A percentile compares a stretch with the other conserved stretches of the same genome.
phyloP scores from a whole-genome alignment of 768 basidiomycete genomes.

The Mycena amicta region DNA sequence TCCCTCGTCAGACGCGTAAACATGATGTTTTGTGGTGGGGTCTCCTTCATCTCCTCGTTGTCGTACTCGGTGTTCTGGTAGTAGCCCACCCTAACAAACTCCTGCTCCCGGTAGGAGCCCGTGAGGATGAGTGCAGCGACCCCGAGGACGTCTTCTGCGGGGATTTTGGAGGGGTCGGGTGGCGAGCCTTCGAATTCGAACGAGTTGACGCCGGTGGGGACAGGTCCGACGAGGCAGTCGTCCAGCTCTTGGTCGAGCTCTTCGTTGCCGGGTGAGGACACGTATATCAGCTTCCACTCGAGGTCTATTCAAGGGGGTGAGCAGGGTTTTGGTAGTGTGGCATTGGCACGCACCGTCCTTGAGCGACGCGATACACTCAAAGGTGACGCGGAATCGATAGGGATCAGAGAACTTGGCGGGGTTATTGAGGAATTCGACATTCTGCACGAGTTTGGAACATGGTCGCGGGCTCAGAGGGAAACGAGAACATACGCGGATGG shows the following conservation, averaged over 20 bases:
- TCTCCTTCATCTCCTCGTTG: constrained; percentile 86
- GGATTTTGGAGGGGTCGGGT: constrained; percentile 84
- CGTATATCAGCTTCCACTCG: constrained; percentile 97
- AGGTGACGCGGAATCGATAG: constrained; percentile 93
- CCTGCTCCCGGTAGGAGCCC: constrained; percentile 93
- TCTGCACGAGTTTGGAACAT: constrained; percentile 41
- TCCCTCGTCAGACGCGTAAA: constrained; percentile 85
- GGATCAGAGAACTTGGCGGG: constrained; percentile 89
- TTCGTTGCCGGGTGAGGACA: constrained; percentile 89
- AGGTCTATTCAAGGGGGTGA: too few relatives aligned
- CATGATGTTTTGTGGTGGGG: constrained; percentile 64
- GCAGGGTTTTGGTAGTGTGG: neutral
- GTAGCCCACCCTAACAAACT: constrained; percentile 99
- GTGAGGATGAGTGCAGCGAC: constrained; percentile 97
- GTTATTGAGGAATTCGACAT: constrained; percentile 91
- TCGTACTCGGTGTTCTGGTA: constrained; percentile 99
- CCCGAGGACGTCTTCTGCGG: constrained; percentile 87
- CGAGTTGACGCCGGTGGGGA: constrained; percentile 94
- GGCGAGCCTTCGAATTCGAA: constrained; percentile 94
- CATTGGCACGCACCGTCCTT: constrained; percentile 67
- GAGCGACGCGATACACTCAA: constrained; percentile 92
- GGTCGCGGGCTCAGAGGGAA: neutral
- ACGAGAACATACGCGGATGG: constrained; percentile 56
- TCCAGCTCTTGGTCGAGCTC: constrained; percentile 97
- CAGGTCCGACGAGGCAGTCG: constrained; percentile 95